These are phyloP conservation scores for Phytophthora agathidicida DNA, from an alignment of 352 stramenopile genomes.

Conservation along the genomic window DNA sequence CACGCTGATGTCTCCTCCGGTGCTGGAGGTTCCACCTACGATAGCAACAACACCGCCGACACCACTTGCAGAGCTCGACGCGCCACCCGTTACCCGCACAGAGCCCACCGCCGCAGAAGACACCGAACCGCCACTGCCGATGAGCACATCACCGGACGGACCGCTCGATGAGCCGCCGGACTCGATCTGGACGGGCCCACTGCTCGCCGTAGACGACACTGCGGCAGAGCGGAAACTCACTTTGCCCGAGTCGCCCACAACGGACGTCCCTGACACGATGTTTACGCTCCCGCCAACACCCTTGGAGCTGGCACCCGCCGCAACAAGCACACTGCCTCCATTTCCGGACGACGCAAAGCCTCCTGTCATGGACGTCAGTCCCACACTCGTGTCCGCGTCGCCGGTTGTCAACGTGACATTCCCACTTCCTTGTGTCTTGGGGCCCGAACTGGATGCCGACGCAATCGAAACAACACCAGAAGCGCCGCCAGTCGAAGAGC, in stretches of 20 bases:
- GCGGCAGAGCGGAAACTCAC: slow-evolving; percentile 19
- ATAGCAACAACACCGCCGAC: slow-evolving; percentile 16
- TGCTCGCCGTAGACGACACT: slow-evolving; percentile 20
- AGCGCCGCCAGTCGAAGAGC: slow-evolving; percentile 7
- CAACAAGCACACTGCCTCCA: slow-evolving; percentile 23
- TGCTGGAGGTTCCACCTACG: slow-evolving; percentile 17
- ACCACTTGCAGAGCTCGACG: slow-evolving; percentile 13
- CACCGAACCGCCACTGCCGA: slow-evolving; percentile 19
- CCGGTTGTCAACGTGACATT: slow-evolving; percentile 27
- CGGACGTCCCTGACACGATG: slow-evolving; percentile 27
- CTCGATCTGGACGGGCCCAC: slow-evolving; percentile 21
- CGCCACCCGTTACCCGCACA: slow-evolving; percentile 12
- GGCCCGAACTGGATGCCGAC: slow-evolving; percentile 11
- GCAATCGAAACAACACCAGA: slow-evolving; percentile 21
- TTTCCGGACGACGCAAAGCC: slow-evolving; percentile 18
- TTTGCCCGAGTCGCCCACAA: slow-evolving; percentile 16
- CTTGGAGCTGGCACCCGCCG: slow-evolving; percentile 18
- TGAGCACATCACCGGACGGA: slow-evolving; percentile 15
- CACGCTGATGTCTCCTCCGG: slow-evolving; percentile 19
- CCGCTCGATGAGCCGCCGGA: slow-evolving; percentile 16
- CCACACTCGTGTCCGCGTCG: slow-evolving; percentile 24
- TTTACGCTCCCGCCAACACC: slow-evolving; percentile 18
- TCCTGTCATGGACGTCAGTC: slow-evolving; percentile 24
- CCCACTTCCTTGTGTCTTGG: slow-evolving; percentile 22
- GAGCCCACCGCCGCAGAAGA: slow-evolving; percentile 14